These are phyloP conservation scores for Hirsutella minnesotensis DNA, from an alignment of 2,329 filamentous ascomycete species.

Conservation along the genomic window DNA sequence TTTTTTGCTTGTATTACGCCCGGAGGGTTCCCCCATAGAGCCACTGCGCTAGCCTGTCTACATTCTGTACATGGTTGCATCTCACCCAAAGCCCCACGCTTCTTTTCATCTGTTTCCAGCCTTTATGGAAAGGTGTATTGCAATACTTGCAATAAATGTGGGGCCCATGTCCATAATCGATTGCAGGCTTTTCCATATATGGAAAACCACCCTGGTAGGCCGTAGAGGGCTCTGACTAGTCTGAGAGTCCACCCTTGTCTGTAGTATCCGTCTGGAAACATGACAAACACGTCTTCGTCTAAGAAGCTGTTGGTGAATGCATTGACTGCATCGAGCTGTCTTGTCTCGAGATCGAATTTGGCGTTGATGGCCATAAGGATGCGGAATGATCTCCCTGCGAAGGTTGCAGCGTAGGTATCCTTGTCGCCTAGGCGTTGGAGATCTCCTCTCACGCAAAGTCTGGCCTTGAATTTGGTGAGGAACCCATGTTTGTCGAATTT, in stretches of 20 bases:
- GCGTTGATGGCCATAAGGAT: slow-evolving; percentile 2
- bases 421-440: slow-evolving; percentile 1
- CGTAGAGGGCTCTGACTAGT: background rate
- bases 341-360: slow-evolving; percentile 3
- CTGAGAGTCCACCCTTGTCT: background rate
- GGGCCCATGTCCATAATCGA: too few relatives aligned
- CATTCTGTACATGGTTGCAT: background rate
- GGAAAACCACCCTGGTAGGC: too few relatives aligned
- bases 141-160: background rate
- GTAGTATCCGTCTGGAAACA: background rate
- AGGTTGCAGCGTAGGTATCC: slow-evolving; percentile 4
- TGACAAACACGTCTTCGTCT: slow-evolving; percentile 3
- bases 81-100: background rate
- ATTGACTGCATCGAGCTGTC: slow-evolving; percentile 5
- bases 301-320: slow-evolving; percentile 3
- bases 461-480: background rate
- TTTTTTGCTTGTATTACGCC: too few relatives aligned
- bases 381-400: slow-evolving; percentile 2
- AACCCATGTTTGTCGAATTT: background rate
- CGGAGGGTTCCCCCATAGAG: too few relatives aligned
- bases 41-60: too few relatives aligned
- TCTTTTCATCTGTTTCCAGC: background rate
- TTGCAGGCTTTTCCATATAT: too few relatives aligned
- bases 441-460: slow-evolving; percentile 2
- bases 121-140: background rate